These are phyloP conservation scores for Epichloe hybrida DNA, from an alignment of 2,329 filamentous ascomycete genomes.

Conservation along the genomic window DNA sequence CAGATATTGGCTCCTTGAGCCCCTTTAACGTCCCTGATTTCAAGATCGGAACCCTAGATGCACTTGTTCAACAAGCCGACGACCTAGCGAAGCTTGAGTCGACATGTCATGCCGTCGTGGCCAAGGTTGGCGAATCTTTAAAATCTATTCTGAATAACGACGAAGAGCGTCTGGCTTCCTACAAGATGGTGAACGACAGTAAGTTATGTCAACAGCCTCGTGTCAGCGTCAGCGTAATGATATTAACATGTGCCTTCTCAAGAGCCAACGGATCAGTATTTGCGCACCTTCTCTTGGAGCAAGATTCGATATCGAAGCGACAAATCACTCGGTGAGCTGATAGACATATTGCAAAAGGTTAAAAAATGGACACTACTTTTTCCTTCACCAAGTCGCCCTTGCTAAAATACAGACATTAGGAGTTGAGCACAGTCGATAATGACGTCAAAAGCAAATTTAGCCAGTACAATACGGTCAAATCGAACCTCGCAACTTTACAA, in stretches of 20 bases:
- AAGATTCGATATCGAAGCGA: slow-evolving; percentile 94
- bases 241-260: slow-evolving; percentile 6
- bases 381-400: background rate
- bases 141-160: slow-evolving; percentile 71
- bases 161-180: slow-evolving; percentile 67
- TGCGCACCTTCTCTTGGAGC: slow-evolving; percentile 87
- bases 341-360: slow-evolving; percentile 80
- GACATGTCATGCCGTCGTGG: slow-evolving; percentile 67
- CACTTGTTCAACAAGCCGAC: slow-evolving; percentile 89
- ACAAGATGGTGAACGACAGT: slow-evolving; percentile 94
- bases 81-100: slow-evolving; percentile 80
- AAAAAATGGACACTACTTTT: background rate
- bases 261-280: slow-evolving; percentile 94
- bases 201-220: slow-evolving; percentile 21
- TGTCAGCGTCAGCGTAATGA: background rate
- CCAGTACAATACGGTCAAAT: slow-evolving; percentile 87
- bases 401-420: slow-evolving; percentile 33
- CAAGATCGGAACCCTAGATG: slow-evolving; percentile 95
- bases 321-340: slow-evolving; percentile 74
- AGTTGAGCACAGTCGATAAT: slow-evolving; percentile 83
- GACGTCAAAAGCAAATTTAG: slow-evolving; percentile 90
- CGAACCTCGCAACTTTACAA: slow-evolving; percentile 66
- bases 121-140: slow-evolving; percentile 79
- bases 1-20: slow-evolving; percentile 62
- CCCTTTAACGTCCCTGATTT: slow-evolving; percentile 82